These are phyloP conservation scores for Phytophthora kernoviae DNA, from an alignment of 352 stramenopile genomes.

Conservation along the genomic window DNA sequence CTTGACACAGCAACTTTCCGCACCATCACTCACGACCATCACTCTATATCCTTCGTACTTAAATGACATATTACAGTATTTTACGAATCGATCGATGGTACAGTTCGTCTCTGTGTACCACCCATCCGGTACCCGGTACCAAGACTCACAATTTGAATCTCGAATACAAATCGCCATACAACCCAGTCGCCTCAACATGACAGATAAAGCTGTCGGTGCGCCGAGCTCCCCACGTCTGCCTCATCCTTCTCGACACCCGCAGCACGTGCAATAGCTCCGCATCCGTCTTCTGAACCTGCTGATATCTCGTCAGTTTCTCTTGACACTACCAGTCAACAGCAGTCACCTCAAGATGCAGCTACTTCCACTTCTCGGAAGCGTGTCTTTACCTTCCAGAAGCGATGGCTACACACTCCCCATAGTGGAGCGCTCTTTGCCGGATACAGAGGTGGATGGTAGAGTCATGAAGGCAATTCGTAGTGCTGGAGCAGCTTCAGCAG, in stretches of 20 bases:
- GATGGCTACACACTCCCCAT: slow-evolving; percentile 81
- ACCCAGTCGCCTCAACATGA: slow-evolving; percentile 8
- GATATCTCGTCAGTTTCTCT: neutral
- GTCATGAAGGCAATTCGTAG: slow-evolving; percentile 29
- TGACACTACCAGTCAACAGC: slow-evolving; percentile 10
- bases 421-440: slow-evolving; percentile 64
- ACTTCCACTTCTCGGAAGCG: slow-evolving; percentile 51
- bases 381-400: slow-evolving; percentile 83
- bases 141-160: slow-evolving; percentile 19
- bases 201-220: slow-evolving; percentile 23
- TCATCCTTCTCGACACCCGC: slow-evolving; percentile 16
- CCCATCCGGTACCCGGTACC: slow-evolving; percentile 23
- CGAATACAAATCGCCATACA: slow-evolving; percentile 20
- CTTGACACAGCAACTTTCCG: slow-evolving; percentile 58
- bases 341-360: slow-evolving; percentile 8
- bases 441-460: slow-evolving; percentile 33
- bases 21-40: slow-evolving; percentile 65
- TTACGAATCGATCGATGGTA: neutral
- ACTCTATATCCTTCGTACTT: slow-evolving; percentile 20
- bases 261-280: slow-evolving; percentile 11
- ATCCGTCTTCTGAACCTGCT: slow-evolving; percentile 5
- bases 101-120: neutral
- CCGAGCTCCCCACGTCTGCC: slow-evolving; percentile 26
- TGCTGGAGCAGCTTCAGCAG: neutral
- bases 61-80: neutral